These are phyloP conservation scores for Blumeria hordei DNA, from an alignment of 2,329 filamentous ascomycete species.

Conservation along the genomic window DNA sequence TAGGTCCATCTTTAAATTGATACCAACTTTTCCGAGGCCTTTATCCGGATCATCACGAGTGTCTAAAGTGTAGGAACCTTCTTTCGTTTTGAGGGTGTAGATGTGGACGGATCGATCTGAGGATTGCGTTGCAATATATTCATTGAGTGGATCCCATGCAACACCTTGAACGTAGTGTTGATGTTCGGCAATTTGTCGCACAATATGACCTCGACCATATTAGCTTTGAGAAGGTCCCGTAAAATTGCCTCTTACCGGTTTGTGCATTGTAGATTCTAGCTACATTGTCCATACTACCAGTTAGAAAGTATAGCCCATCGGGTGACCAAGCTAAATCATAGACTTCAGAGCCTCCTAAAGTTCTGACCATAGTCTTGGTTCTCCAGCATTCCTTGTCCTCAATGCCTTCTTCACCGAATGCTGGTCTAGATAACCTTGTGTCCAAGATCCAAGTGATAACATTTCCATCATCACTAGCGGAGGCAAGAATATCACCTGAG, in stretches of 20 bases:
- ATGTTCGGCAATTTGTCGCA: conserved; percentile 89
- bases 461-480: conserved; percentile 91
- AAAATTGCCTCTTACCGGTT: conserved; percentile 34
- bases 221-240: not conserved
- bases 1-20: conserved; percentile 62
- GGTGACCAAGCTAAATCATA: conserved; percentile 98
- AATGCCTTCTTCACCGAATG: conserved; percentile 58
- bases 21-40: conserved; percentile 52
- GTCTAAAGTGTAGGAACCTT: conserved; percentile 70
- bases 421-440: conserved; percentile 41
- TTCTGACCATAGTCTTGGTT: conserved; percentile 93
- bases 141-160: conserved; percentile 92
- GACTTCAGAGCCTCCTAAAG: conserved; percentile 67
- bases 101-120: conserved; percentile 96
- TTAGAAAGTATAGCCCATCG: conserved; percentile 90
- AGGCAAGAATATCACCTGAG: conserved; percentile 73
- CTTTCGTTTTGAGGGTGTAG: conserved; percentile 87
- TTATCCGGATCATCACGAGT: conserved; percentile 34
- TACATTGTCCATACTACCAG: conserved; percentile 97
- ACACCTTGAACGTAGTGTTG: conserved; percentile 97
- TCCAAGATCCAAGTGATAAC: conserved; percentile 79
- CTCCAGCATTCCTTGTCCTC: conserved; percentile 96
- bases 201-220: conserved; percentile 27
- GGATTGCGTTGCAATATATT: conserved; percentile 94
- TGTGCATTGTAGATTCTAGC: conserved; percentile 89